Conservation (phyloP, 805 yeast species). For the Candida awuae region DNA sequence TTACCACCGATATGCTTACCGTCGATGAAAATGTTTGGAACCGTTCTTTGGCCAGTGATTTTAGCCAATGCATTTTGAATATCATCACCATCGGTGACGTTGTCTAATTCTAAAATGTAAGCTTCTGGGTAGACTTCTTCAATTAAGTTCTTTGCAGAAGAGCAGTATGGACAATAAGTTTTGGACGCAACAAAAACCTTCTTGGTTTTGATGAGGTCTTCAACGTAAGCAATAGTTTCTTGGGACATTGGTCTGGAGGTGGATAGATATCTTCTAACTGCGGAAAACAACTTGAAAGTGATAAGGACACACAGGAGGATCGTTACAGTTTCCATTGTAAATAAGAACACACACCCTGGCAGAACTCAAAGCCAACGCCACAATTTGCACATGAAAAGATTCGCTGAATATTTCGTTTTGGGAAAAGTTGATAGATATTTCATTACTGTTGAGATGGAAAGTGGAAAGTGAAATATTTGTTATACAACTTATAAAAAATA, state of each 20-base stretch:
- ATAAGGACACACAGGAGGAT: slow-evolving; percentile 5
- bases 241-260: slow-evolving; percentile 48
- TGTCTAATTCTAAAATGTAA: slow-evolving; percentile 47
- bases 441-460: no score
- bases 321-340: not conserved
- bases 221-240: slow-evolving; percentile 49
- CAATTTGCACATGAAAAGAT: not conserved
- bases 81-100: slow-evolving; percentile 59
- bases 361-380: not conserved
- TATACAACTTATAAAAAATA: no score
- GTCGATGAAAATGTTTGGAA: slow-evolving; percentile 83
- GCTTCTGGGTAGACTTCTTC: slow-evolving; percentile 36
- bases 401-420: not conserved
- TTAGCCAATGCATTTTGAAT: slow-evolving; percentile 72
- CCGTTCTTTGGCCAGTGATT: slow-evolving; percentile 85
- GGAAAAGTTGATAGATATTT: not conserved
- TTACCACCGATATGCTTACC: slow-evolving; percentile 96
- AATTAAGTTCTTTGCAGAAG: slow-evolving; percentile 41
- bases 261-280: slow-evolving; percentile 23
- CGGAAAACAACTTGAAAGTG: slow-evolving; percentile 24
- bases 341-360: not conserved
- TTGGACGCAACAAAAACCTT: slow-evolving; percentile 77
- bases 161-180: slow-evolving; percentile 63
- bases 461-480: no score
- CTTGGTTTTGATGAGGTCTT: slow-evolving; percentile 54